These are phyloP conservation scores for Aureobasidium sp. DNA, from an alignment of 2,329 filamentous ascomycete species.

Conservation along the genomic window DNA sequence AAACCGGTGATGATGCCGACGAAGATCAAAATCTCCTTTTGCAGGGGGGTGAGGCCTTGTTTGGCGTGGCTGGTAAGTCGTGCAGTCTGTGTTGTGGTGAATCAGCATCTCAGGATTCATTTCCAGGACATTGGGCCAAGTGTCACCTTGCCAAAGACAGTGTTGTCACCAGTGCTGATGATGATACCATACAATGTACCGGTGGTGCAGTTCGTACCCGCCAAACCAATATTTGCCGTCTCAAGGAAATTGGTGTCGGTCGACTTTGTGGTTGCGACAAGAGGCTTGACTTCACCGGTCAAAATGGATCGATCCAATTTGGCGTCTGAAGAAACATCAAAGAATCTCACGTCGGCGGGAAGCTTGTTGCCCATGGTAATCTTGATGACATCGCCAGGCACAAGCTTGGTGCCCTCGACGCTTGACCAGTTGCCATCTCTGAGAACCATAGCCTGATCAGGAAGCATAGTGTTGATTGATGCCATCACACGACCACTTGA, in stretches of 20 bases:
- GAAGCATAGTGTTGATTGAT: conserved; percentile 74
- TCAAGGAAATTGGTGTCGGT: conserved; percentile 70
- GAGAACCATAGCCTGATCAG: conserved; percentile 60
- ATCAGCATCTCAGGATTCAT: neutral
- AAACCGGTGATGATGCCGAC: conserved; percentile 62
- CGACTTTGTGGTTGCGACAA: conserved; percentile 57
- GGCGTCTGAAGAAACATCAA: conserved; percentile 60
- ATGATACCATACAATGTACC: conserved; percentile 61
- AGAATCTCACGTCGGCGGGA: conserved; percentile 65
- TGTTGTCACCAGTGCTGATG: conserved; percentile 63
- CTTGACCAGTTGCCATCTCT: conserved; percentile 48
- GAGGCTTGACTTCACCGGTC: conserved; percentile 46
- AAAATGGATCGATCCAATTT: conserved; percentile 68
- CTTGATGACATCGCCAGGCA: conserved; percentile 63
- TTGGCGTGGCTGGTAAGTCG: conserved; percentile 64
- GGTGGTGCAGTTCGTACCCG: conserved; percentile 71
- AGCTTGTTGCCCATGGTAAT: conserved; percentile 68
- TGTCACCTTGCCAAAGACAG: conserved; percentile 61
- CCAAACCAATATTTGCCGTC: conserved; percentile 66
- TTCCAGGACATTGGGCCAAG: neutral
- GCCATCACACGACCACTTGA: conserved; percentile 71
- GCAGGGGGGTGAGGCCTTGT: conserved; percentile 59
- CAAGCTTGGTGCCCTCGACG: conserved; percentile 46
- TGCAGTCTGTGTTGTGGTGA: conserved; percentile 41
- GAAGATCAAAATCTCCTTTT: conserved; percentile 67